A percentile compares a stretch with the other conserved stretches of the same genome.
These are phyloP conservation scores for Lipomyces mesembrius DNA, from an alignment of 805 yeast genomes.

Conservation along the genomic window DNA sequence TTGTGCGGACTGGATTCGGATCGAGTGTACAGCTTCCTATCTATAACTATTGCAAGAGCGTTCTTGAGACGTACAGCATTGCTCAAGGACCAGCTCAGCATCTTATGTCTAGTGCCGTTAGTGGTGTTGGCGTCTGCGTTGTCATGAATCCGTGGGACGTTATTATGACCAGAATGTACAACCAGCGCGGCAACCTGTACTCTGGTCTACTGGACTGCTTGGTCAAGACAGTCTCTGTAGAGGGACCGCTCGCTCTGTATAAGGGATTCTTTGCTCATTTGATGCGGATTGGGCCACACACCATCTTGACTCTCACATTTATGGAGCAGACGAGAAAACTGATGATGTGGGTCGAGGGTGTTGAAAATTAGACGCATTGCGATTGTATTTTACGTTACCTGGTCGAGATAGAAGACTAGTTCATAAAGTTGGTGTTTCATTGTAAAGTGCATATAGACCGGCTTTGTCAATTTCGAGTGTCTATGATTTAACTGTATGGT, in stretches of 20 bases:
- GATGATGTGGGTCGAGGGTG: constrained; percentile 51
- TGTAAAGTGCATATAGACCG: not conserved
- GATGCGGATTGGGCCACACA: constrained; percentile 92
- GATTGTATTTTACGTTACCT: not conserved
- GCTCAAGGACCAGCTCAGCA: constrained; percentile 72
- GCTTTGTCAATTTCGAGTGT: not conserved
- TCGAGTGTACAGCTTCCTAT: constrained; percentile 94
- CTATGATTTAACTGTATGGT: no score
- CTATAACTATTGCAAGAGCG: constrained; percentile 75
- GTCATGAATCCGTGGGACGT: constrained; percentile 99
- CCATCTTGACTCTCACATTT: constrained; percentile 81
- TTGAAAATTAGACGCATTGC: not conserved
- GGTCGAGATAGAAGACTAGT: not conserved
- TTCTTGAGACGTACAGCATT: constrained; percentile 59
- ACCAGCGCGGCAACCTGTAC: constrained; percentile 79
- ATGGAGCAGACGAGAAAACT: constrained; percentile 93
- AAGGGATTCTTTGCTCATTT: constrained; percentile 96
- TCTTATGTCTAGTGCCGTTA: constrained; percentile 69
- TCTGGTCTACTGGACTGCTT: constrained; percentile 89
- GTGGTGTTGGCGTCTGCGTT: constrained; percentile 91
- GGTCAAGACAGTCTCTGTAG: constrained; percentile 75
- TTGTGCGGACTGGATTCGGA: constrained; percentile 92
- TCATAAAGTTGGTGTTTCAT: not conserved
- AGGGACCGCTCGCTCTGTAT: constrained; percentile 86
- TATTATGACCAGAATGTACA: constrained; percentile 89